These are phyloP conservation scores for Candida anutae DNA, from an alignment of 1,139 yeast genomes.

Conservation along the genomic window DNA sequence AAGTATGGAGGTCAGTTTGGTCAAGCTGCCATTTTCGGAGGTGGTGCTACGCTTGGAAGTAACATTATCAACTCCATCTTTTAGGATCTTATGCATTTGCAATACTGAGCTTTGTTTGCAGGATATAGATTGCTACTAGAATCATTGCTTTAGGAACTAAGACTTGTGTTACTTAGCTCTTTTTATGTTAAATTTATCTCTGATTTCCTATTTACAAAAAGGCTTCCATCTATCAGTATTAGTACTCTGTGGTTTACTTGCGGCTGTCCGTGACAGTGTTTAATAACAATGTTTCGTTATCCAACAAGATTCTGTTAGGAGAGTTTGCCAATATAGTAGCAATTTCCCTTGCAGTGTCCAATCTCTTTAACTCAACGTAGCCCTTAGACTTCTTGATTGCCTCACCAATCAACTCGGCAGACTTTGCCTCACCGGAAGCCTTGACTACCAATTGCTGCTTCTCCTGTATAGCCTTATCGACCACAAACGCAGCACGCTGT, in stretches of 20 bases:
- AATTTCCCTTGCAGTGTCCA: slow-evolving; percentile 95
- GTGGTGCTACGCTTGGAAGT: slow-evolving; percentile 93
- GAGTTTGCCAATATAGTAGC: slow-evolving; percentile 78
- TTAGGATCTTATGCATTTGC: slow-evolving; percentile 18
- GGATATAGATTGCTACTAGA: slow-evolving; percentile 1
- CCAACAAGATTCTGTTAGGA: slow-evolving; percentile 86
- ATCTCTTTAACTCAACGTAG: slow-evolving; percentile 91
- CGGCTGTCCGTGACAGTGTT: slow-evolving; percentile 75
- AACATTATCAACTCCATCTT: slow-evolving; percentile 82
- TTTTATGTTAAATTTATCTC: no score
- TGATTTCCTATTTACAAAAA: not conserved
- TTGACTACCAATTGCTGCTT: slow-evolving; percentile 93
- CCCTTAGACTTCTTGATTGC: slow-evolving; percentile 95
- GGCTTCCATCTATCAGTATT: not conserved
- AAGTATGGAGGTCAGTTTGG: slow-evolving; percentile 82
- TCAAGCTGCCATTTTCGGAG: slow-evolving; percentile 91
- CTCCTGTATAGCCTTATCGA: slow-evolving; percentile 95
- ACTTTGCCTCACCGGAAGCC: slow-evolving; percentile 97
- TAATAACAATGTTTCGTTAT: slow-evolving; percentile 84
- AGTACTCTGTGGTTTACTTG: slow-evolving; percentile 12
- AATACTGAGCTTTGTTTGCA: slow-evolving; percentile 1
- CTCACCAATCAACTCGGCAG: slow-evolving; percentile 97
- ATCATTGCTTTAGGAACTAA: not conserved
- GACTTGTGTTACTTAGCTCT: no score
- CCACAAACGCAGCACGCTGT: slow-evolving; percentile 94